Evolutionary conservation across 1,284 basidiomycete species (phyloP).

Genomic region (Ustilago xerochloae): DNA sequence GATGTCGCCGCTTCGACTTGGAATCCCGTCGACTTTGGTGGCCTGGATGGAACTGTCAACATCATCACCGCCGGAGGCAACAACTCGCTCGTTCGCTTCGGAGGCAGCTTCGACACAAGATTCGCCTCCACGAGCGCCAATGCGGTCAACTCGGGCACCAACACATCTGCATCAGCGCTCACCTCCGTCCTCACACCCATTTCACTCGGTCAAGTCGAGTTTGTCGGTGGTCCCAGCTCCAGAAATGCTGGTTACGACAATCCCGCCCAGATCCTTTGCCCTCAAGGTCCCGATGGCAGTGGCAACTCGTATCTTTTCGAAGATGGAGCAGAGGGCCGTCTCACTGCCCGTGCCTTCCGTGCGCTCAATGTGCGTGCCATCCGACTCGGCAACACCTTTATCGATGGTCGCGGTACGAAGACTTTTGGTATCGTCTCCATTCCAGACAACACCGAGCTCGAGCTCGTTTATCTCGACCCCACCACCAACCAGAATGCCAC

Average conservation of each 20-base stretch:
- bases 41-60: slow-evolving; percentile 81
- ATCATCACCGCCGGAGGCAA: slow-evolving; percentile 82
- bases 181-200: slow-evolving; percentile 67
- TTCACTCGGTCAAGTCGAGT: slow-evolving; percentile 71
- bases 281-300: slow-evolving; percentile 80
- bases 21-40: slow-evolving; percentile 82
- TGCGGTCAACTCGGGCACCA: slow-evolving; percentile 60
- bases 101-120: slow-evolving; percentile 78
- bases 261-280: slow-evolving; percentile 84
- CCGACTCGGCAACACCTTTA: slow-evolving; percentile 89
- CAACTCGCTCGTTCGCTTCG: slow-evolving; percentile 81
- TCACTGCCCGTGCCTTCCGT: slow-evolving; percentile 78
- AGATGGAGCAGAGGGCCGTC: slow-evolving; percentile 78
- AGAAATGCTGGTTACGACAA: slow-evolving; percentile 76
- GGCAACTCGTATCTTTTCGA: slow-evolving; percentile 84
- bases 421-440: slow-evolving; percentile 81
- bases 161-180: slow-evolving; percentile 71
- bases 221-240: slow-evolving; percentile 80
- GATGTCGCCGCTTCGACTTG: slow-evolving; percentile 76
- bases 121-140: slow-evolving; percentile 73
- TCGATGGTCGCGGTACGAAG: slow-evolving; percentile 81
- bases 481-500: slow-evolving; percentile 77
- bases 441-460: slow-evolving; percentile 85
- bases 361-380: slow-evolving; percentile 81
- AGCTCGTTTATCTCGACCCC: slow-evolving; percentile 82